Evolutionary conservation across 1,284 basidiomycete genomes (phyloP).

Genomic region (Dichomitus squalens): DNA sequence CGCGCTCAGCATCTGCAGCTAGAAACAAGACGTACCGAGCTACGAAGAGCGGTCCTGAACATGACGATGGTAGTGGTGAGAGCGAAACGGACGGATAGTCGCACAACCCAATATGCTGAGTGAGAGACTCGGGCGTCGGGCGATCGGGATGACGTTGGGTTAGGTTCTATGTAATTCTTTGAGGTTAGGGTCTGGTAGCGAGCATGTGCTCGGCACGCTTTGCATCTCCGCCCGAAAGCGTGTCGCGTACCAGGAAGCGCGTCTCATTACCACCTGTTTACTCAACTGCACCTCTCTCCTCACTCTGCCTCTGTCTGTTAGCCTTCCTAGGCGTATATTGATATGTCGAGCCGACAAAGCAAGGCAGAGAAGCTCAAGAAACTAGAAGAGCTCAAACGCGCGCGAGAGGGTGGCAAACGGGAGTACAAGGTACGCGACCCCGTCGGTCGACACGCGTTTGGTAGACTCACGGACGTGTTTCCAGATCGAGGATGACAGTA

Average conservation of each 20-base stretch:
- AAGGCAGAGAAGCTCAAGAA: conserved; percentile 34
- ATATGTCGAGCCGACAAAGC: conserved; percentile 28
- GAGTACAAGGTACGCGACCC: conserved; percentile 36
- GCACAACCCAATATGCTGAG: conserved; percentile 17
- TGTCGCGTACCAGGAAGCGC: conserved; percentile 27
- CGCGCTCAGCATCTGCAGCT: fast-evolving
- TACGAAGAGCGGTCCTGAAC: conserved; percentile 47
- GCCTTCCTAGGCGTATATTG: neutral
- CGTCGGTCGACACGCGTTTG: neutral
- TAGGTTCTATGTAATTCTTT: conserved; percentile 11
- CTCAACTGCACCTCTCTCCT: neutral
- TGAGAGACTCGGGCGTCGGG: conserved; percentile 13
- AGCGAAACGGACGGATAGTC: conserved; percentile 2
- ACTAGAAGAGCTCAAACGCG: conserved; percentile 37
- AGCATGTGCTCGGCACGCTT: conserved; percentile 33
- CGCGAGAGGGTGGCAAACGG: conserved; percentile 39
- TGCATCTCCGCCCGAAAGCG: conserved; percentile 43
- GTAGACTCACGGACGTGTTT: conserved; percentile 2
- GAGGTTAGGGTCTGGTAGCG: conserved; percentile 11
- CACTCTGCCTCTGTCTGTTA: neutral
- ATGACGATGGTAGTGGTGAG: conserved; percentile 35
- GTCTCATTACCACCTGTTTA: conserved; percentile 13
- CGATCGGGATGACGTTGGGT: conserved; percentile 11
- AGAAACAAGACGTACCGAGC: conserved; percentile 39
- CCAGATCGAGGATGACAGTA: conserved; percentile 58